Conservation (phyloP, 192 early-diverging fungal species). For the Gigaspora rosea region DNA sequence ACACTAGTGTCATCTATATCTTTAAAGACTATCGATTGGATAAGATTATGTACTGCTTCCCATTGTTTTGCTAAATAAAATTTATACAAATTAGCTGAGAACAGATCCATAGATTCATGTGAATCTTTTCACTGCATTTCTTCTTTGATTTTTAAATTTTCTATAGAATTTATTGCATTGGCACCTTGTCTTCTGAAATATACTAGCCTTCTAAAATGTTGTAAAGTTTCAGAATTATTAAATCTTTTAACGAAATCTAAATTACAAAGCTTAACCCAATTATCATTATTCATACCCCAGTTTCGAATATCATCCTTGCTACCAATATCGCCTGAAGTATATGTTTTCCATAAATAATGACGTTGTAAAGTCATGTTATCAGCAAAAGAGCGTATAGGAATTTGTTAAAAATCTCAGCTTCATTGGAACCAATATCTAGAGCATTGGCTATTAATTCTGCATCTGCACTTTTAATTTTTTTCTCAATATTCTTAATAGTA, state of each 20-base stretch:
- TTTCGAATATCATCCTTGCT: conserved; percentile 15
- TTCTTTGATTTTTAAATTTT: conserved; percentile 28
- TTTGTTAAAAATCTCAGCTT: conserved; percentile 29
- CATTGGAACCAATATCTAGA: conserved; percentile 17
- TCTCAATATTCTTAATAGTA: conserved; percentile 22
- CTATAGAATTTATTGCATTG: conserved; percentile 17
- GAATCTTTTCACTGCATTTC: conserved; percentile 17
- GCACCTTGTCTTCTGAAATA: conserved; percentile 32
- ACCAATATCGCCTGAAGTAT: conserved; percentile 27
- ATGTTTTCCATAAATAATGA: conserved; percentile 27
- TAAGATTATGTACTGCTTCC: conserved; percentile 2
- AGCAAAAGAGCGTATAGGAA: conserved; percentile 10
- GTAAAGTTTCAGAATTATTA: conserved; percentile 31
- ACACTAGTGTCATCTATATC: conserved; percentile 26
- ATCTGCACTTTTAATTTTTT: conserved; percentile 18
- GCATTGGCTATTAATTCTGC: conserved; percentile 27
- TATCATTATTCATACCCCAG: conserved; percentile 26
- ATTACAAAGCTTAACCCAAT: conserved; percentile 29
- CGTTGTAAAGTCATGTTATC: conserved; percentile 23
- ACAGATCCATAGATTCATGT: conserved; percentile 25
- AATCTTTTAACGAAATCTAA: conserved; percentile 22
- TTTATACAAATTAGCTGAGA: conserved; percentile 17
- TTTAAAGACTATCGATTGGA: background rate
- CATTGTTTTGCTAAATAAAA: conserved; percentile 25
- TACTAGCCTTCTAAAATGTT: conserved; percentile 24